Evolutionary conservation across 1,139 yeast genomes (phyloP).

Genomic region (Kluyveromyces sp.): DNA sequence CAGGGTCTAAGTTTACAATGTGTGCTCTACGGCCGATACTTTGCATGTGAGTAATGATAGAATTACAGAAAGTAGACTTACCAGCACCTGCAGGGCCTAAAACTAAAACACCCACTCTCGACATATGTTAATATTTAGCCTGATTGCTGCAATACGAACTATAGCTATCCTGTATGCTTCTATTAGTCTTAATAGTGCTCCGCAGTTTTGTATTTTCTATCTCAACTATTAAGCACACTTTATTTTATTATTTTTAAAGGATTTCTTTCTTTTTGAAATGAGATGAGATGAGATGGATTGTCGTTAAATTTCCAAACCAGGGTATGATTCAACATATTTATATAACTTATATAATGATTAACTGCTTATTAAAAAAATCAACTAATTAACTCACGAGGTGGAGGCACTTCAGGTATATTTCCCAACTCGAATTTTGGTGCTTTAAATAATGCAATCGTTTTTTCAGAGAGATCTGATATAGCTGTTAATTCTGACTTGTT

Average conservation of each 20-base stretch:
- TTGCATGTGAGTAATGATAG: conserved; percentile 83
- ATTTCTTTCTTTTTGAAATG: too few species aligned
- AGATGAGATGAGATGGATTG: too few species aligned
- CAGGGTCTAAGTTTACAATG: conserved; percentile 92
- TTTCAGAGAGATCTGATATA: conserved; percentile 36
- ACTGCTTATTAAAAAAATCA: too few species aligned
- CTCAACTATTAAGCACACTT: too few species aligned
- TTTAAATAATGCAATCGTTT: conserved; percentile 43
- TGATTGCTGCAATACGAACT: too few species aligned
- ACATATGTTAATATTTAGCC: conserved; percentile 41
- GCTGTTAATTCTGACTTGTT: conserved; percentile 26
- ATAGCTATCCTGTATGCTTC: too few species aligned
- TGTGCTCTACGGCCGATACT: conserved; percentile 88
- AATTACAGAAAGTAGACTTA: conserved; percentile 83
- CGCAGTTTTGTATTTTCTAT: too few species aligned
- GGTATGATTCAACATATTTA: neutral
- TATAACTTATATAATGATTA: neutral
- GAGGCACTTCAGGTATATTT: conserved; percentile 68
- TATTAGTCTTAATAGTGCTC: too few species aligned
- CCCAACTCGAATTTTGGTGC: conserved; percentile 52
- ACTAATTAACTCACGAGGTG: conserved; percentile 40
- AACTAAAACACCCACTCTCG: conserved; percentile 91
- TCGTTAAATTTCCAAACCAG: too few species aligned
- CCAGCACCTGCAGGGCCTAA: conserved; percentile 99
- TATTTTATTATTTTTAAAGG: too few species aligned